Evolutionary conservation across 2,329 filamentous ascomycete genomes (phyloP).

Genomic region (Colletotrichum lupini): DNA sequence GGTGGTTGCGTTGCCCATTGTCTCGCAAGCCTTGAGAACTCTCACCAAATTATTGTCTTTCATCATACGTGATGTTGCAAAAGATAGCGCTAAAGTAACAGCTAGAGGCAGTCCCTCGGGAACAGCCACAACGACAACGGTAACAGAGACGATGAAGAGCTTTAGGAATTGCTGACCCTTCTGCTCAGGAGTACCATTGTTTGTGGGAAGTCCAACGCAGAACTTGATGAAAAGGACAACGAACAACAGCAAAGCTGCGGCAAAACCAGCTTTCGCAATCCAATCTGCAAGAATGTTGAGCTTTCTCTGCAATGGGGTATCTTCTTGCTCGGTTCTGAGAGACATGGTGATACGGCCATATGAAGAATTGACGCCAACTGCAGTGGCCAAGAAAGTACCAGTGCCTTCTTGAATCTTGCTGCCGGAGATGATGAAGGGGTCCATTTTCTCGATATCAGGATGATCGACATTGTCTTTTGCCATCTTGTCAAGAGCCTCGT

Average conservation of each 20-base stretch:
- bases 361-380: constrained; percentile 64
- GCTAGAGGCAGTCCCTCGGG: constrained; percentile 75
- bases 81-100: constrained; percentile 75
- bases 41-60: constrained; percentile 79
- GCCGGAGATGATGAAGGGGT: constrained; percentile 73
- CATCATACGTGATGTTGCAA: constrained; percentile 74
- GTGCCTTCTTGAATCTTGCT: constrained; percentile 65
- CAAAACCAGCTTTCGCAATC: constrained; percentile 54
- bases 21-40: constrained; percentile 74
- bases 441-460: constrained; percentile 41
- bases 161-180: constrained; percentile 71
- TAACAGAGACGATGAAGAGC: constrained; percentile 73
- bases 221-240: constrained; percentile 84
- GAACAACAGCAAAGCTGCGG: constrained; percentile 80
- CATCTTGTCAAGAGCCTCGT: constrained; percentile 63
- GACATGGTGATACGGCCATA: constrained; percentile 68
- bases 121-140: constrained; percentile 76
- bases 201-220: constrained; percentile 68
- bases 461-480: constrained; percentile 53
- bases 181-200: constrained; percentile 56
- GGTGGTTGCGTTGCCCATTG: constrained; percentile 78
- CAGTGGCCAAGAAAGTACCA: constrained; percentile 65
- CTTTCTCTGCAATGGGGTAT: constrained; percentile 66
- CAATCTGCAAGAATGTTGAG: constrained; percentile 59
- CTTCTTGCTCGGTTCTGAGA: constrained; percentile 61